phyloP scores from a whole-genome alignment of 345 rosid genomes.

The Rhodamnia argentea region DNA sequence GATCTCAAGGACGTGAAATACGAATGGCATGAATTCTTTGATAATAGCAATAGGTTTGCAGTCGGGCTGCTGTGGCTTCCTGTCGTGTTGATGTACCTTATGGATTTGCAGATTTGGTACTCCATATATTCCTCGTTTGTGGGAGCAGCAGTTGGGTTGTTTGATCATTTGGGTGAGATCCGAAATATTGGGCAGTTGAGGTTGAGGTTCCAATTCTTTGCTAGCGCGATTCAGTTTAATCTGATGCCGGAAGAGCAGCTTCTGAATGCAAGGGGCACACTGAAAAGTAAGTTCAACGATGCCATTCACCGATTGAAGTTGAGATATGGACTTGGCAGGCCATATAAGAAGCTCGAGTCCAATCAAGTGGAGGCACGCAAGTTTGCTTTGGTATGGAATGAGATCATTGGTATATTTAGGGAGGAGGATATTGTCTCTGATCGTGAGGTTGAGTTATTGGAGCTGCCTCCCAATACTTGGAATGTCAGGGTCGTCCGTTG shows the following conservation, averaged over 20 bases:
- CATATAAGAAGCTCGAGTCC: slow-evolving; percentile 88
- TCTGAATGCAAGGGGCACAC: slow-evolving; percentile 56
- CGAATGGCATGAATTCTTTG: slow-evolving; percentile 61
- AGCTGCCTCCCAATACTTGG: slow-evolving; percentile 88
- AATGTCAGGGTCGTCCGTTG: slow-evolving; percentile 81
- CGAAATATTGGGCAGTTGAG: slow-evolving; percentile 78
- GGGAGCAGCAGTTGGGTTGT: slow-evolving; percentile 83
- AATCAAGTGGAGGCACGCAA: slow-evolving; percentile 89
- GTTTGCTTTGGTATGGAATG: slow-evolving; percentile 95
- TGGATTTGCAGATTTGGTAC: slow-evolving; percentile 98
- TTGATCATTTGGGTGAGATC: slow-evolving; percentile 92
- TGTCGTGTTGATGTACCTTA: slow-evolving; percentile 64
- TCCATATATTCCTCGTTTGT: slow-evolving; percentile 78
- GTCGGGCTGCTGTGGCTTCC: slow-evolving; percentile 80
- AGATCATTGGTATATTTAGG: slow-evolving; percentile 75
- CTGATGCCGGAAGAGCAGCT: slow-evolving; percentile 96
- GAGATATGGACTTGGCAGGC: slow-evolving; percentile 91
- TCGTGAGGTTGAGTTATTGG: slow-evolving; percentile 74
- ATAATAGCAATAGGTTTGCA: slow-evolving; percentile 57
- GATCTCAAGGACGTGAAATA: slow-evolving; percentile 26
- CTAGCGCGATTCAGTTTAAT: slow-evolving; percentile 94
- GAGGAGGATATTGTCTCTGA: slow-evolving; percentile 97
- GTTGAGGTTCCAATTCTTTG: slow-evolving; percentile 95
- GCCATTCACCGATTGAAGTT: slow-evolving; percentile 77
- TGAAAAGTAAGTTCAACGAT: slow-evolving; percentile 76